Base-by-base conservation (phyloP, 257 asterid genomes). In the Craterostigma plantagineum region DNA sequence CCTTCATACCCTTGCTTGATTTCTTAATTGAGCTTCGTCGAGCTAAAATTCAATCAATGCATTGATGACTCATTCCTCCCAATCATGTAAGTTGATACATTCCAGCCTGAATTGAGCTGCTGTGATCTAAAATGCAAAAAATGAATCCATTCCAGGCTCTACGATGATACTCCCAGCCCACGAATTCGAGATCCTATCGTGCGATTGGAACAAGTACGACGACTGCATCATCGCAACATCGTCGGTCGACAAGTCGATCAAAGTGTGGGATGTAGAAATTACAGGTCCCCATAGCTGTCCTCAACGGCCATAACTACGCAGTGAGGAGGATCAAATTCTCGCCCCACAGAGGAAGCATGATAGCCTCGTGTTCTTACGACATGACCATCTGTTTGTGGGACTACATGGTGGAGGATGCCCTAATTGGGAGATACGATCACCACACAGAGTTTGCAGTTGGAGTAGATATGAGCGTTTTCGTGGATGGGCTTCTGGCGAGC, bases 331-430 rank as follows among this genome's bases (percentile, higher is more conserved):
- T 87, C 57, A 79, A 73, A 62, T 87, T 87, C 68, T 87, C 98
- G 3, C 98, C 98, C 16, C 98, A 87, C 59, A 67, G 77, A 41
- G 79, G 66, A 15, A 79, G 92, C 44, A 49, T 69, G 50, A 43
- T 87, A 15, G 82, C 86, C 7, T 79, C 98, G 3, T 87, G 98
- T 52, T 87, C 98, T 2, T 87, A 82, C 35, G 95, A 87, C 46
- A 87, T 82, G 98, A 70, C 92, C 0, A 81, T 87, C 38, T 79
- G 98, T 56, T 53, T 87, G 55, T 87, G 98, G 98, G 98, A 87
- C 64, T 87, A 87, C 50, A 82, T 79, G 95, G 86, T 74, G 0
- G 98, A 87, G 53, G 95, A 82, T 59, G 76, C 98, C 0, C 83
- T 87, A 34, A 67, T 87, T 3, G 91, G 79, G 16, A 71, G 93